Conservation (phyloP, 2,329 filamentous ascomycete genomes). For the Magnaporthiopsis rhizophila region DNA sequence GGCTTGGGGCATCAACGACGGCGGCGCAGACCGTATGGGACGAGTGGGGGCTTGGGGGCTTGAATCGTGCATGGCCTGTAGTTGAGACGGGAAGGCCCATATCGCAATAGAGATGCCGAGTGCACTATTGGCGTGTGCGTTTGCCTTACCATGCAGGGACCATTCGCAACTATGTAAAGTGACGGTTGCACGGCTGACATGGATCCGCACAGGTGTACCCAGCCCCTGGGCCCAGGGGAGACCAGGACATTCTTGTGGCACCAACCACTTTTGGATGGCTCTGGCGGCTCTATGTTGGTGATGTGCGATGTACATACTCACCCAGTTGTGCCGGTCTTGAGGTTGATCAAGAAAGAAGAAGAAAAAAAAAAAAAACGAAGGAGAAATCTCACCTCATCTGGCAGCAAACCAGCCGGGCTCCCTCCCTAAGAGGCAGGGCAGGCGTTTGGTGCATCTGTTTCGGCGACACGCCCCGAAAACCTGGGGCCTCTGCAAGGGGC, state of each 20-base stretch:
- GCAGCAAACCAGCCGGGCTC: not conserved
- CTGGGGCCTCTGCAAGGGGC: not conserved
- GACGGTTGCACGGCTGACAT: not conserved
- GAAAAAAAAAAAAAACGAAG: not conserved
- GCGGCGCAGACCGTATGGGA: not conserved
- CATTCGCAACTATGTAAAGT: not conserved
- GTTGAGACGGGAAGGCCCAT: not conserved
- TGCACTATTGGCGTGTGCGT: not conserved
- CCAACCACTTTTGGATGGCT: not conserved
- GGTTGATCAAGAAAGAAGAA: not conserved
- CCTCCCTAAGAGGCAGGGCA: not conserved
- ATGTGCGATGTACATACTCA: no score
- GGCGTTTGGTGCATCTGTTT: not conserved
- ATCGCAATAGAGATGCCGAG: not conserved
- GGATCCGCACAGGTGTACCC: not conserved
- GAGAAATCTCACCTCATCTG: not conserved
- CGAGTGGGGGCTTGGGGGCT: not conserved
- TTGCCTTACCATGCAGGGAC: not conserved
- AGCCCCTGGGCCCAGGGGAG: not conserved
- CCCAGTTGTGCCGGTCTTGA: no score
- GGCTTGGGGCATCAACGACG: not conserved
- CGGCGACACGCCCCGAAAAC: not conserved
- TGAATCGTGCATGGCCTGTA: not conserved
- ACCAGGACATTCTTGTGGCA: not conserved
- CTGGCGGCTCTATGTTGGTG: not conserved